Percentiles rank a stretch among this genome's conserved stretches.
Evolutionary conservation across 2,329 filamentous ascomycete species (phyloP).

Genomic region (Diaporthe velutina): DNA sequence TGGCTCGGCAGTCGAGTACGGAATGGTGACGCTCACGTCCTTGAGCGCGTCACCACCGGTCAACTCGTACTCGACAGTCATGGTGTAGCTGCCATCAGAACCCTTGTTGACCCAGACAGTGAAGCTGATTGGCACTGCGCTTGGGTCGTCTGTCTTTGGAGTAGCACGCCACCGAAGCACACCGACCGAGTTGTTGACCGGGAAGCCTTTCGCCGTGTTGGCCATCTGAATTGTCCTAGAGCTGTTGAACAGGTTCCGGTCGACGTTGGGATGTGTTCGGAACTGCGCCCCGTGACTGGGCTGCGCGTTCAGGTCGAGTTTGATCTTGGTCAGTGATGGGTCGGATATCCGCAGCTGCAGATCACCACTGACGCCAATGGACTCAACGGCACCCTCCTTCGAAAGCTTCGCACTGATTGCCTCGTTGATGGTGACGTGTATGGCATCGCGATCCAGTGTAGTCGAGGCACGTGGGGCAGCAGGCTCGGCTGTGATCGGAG

Average conservation of each 20-base stretch:
- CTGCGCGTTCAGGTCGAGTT: conserved; percentile 82
- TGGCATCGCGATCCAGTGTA: conserved; percentile 82
- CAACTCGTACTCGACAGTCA: conserved; percentile 96
- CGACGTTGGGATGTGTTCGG: conserved; percentile 96
- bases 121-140: conserved; percentile 91
- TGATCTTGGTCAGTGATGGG: conserved; percentile 89
- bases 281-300: conserved; percentile 89
- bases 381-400: conserved; percentile 87
- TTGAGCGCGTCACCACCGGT: conserved; percentile 82
- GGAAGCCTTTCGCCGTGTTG: conserved; percentile 89
- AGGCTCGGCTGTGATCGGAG: conserved; percentile 65
- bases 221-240: conserved; percentile 90
- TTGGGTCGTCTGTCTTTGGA: conserved; percentile 83
- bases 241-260: conserved; percentile 87
- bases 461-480: conserved; percentile 71
- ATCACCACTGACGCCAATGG: conserved; percentile 91
- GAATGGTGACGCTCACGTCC: conserved; percentile 90
- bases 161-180: conserved; percentile 93
- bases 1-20: conserved; percentile 87
- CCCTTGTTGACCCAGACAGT: conserved; percentile 98
- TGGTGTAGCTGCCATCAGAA: conserved; percentile 81
- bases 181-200: conserved; percentile 91
- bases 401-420: conserved; percentile 91
- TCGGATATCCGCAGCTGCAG: conserved; percentile 92
- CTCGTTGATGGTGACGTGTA: conserved; percentile 90